These are phyloP conservation scores for Lactarius trivialis DNA, from an alignment of 768 basidiomycete genomes.

Conservation along the genomic window DNA sequence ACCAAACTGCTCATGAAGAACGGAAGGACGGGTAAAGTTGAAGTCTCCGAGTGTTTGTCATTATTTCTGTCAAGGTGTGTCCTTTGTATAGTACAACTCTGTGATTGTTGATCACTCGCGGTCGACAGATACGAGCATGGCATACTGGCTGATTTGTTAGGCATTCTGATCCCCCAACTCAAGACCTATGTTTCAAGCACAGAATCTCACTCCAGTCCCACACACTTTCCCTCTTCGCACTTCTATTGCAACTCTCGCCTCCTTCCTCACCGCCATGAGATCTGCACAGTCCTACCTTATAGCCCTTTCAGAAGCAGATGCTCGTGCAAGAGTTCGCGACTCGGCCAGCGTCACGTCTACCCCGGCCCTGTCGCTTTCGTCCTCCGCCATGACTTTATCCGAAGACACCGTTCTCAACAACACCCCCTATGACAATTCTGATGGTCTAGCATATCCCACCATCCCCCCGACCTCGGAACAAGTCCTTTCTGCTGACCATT, in stretches of 20 bases:
- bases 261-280: slow-evolving; percentile 35
- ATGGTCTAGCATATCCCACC: slow-evolving; percentile 54
- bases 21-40: slow-evolving; percentile 68
- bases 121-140: slow-evolving; percentile 39
- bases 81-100: slow-evolving; percentile 24
- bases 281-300: slow-evolving; percentile 56
- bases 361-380: slow-evolving; percentile 68
- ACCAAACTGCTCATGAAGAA: slow-evolving; percentile 70
- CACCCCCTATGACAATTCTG: slow-evolving; percentile 36
- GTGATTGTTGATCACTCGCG: slow-evolving; percentile 31
- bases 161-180: slow-evolving; percentile 63
- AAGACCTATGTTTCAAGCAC: slow-evolving; percentile 65
- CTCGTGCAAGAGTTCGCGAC: slow-evolving; percentile 48
- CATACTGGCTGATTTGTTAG: slow-evolving; percentile 52
- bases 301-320: slow-evolving; percentile 59
- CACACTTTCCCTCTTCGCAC: slow-evolving; percentile 55
- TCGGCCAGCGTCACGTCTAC: slow-evolving; percentile 49
- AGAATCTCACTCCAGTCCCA: slow-evolving; percentile 78
- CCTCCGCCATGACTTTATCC: slow-evolving; percentile 60
- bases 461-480: slow-evolving; percentile 78
- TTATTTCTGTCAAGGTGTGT: slow-evolving; percentile 60
- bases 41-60: slow-evolving; percentile 72
- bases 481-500: slow-evolving; percentile 70
- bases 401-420: slow-evolving; percentile 63
- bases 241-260: slow-evolving; percentile 58